Conservation (phyloP, 768 basidiomycete species). For the Scleroderma bovista region DNA sequence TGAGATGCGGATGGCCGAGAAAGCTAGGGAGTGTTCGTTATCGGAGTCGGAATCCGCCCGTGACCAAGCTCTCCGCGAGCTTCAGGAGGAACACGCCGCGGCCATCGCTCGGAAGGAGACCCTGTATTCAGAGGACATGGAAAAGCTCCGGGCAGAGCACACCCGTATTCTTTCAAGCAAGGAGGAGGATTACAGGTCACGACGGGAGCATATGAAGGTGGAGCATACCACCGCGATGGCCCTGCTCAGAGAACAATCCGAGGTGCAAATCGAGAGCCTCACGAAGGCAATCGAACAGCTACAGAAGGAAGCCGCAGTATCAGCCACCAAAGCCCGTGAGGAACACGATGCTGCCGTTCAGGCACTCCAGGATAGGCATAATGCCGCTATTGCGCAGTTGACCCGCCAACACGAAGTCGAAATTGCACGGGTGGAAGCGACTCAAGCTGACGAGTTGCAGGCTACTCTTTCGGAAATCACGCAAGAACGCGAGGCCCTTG, state of each 20-base stretch:
- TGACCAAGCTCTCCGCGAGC: conserved; percentile 50
- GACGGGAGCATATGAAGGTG: conserved; percentile 26
- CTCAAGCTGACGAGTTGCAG: conserved; percentile 40
- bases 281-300: conserved; percentile 48
- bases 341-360: conserved; percentile 46
- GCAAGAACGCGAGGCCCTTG: conserved; percentile 31
- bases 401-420: conserved; percentile 55
- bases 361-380: conserved; percentile 51
- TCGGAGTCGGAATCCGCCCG: conserved; percentile 71
- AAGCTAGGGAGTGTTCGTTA: conserved; percentile 66
- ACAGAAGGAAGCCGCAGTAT: conserved; percentile 39
- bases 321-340: conserved; percentile 34
- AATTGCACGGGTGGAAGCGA: conserved; percentile 39
- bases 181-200: conserved; percentile 51
- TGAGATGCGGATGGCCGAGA: conserved; percentile 68
- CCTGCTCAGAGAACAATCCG: conserved; percentile 27
- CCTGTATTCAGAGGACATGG: conserved; percentile 58
- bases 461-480: conserved; percentile 27
- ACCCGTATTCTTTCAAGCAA: conserved; percentile 44
- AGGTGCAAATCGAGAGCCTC: conserved; percentile 55
- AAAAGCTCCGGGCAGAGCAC: conserved; percentile 63
- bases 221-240: conserved; percentile 33
- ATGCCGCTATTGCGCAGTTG: conserved; percentile 46
- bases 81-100: conserved; percentile 69
- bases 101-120: conserved; percentile 63